Conservation (phyloP, 140 eudicot genomes). For the Stevia rebaudiana region DNA sequence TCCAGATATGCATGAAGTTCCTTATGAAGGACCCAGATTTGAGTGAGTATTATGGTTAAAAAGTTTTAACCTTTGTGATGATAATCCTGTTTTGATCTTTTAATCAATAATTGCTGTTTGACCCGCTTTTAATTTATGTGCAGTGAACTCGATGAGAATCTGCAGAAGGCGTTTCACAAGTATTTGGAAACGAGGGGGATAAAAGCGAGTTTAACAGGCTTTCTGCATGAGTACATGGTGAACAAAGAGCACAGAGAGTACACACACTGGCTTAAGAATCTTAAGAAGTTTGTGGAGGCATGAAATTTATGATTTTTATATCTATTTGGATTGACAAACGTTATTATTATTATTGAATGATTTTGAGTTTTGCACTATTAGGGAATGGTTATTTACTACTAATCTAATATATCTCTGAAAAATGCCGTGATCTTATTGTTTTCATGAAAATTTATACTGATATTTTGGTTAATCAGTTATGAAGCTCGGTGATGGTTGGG, state of each 20-base stretch:
- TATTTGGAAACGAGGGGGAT: slow-evolving; percentile 86
- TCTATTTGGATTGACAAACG: no score
- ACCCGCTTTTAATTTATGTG: neutral
- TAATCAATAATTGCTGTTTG: no score
- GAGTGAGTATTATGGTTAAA: slow-evolving; percentile 37
- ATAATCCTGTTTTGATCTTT: no score
- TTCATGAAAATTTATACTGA: no score
- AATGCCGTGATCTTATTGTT: no score
- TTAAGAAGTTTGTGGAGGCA: slow-evolving; percentile 73
- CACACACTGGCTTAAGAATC: slow-evolving; percentile 63
- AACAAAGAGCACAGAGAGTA: slow-evolving; percentile 80
- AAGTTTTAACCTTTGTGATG: no score
- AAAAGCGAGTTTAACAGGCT: slow-evolving; percentile 61
- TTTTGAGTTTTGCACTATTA: no score
- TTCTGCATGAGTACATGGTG: slow-evolving; percentile 80
- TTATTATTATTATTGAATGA: no score
- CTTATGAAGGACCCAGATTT: slow-evolving; percentile 76
- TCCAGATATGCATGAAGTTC: slow-evolving; percentile 52
- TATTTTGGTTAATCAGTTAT: no score
- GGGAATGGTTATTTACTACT: no score
- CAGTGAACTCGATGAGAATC: slow-evolving; percentile 88
- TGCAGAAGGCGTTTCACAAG: slow-evolving; percentile 90
- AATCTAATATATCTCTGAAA: no score
- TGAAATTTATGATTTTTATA: slow-evolving; percentile 23
- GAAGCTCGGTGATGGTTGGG: no score